A percentile compares a stretch with the other conserved stretches of the same genome.
These are phyloP conservation scores for Myriosclerotinia duriaeana DNA, from an alignment of 2,329 filamentous ascomycete genomes.

Conservation along the genomic window DNA sequence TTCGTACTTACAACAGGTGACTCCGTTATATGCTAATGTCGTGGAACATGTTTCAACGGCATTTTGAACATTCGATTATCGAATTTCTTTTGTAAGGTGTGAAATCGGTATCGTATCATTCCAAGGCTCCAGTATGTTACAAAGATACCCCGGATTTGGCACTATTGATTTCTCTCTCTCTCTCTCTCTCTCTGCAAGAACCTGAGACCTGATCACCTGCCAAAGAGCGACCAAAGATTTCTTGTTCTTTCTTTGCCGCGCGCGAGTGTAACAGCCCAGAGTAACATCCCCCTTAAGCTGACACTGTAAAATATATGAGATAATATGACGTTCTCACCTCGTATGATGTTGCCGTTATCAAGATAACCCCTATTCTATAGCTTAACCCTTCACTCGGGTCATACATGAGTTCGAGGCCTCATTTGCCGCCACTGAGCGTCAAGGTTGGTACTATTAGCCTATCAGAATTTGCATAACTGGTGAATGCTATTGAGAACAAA, in stretches of 20 bases:
- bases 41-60: constrained; percentile 21
- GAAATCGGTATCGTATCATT: neutral
- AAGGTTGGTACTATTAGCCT: neutral
- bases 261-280: constrained; percentile 22
- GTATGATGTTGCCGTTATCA: constrained; percentile 1
- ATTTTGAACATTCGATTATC: constrained; percentile 9
- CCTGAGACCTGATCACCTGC: neutral
- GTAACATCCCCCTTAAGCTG: constrained; percentile 1
- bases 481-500: constrained; percentile 1
- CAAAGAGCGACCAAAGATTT: constrained; percentile 4
- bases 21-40: constrained; percentile 15
- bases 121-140: neutral
- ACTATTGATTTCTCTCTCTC: constrained; percentile 11
- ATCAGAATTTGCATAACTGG: neutral
- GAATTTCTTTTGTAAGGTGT: constrained; percentile 7
- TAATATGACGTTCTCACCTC: constrained; percentile 17
- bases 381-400: constrained; percentile 12
- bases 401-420: constrained; percentile 3
- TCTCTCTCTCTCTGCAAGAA: neutral
- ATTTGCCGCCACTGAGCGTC: constrained; percentile 20
- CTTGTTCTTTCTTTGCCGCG: constrained; percentile 11
- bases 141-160: constrained; percentile 22
- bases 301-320: neutral
- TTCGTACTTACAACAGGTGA: constrained; percentile 4
- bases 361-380: constrained; percentile 19